Percentiles rank a stretch among this genome's conserved stretches.
These are phyloP conservation scores for Phytophthora sansomeana DNA, from an alignment of 352 stramenopile genomes.

Conservation along the genomic window DNA sequence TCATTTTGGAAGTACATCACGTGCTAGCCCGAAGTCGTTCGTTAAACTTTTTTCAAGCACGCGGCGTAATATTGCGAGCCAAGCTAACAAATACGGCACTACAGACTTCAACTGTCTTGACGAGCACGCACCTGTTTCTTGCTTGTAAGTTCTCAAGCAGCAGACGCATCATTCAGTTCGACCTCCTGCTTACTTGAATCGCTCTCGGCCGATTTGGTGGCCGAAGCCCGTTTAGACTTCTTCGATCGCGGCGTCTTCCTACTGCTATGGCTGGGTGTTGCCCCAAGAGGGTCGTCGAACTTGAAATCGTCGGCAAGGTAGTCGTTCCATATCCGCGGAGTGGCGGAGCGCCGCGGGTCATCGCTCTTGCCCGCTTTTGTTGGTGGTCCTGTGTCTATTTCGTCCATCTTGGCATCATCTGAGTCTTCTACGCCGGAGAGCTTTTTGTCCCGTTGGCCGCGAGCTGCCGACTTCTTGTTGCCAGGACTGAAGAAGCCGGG, in stretches of 20 bases:
- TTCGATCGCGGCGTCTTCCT: slow-evolving; percentile 29
- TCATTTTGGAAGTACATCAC: slow-evolving; percentile 24
- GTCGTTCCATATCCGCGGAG: slow-evolving; percentile 73
- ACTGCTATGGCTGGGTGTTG: slow-evolving; percentile 25
- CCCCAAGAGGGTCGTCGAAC: slow-evolving; percentile 47
- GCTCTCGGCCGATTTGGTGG: slow-evolving; percentile 1
- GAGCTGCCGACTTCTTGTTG: slow-evolving; percentile 36
- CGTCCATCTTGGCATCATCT: slow-evolving; percentile 28
- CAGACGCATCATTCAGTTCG: slow-evolving; percentile 39
- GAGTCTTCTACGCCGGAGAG: slow-evolving; percentile 13
- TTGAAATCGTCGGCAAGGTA: slow-evolving; percentile 81
- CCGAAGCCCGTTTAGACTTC: not conserved
- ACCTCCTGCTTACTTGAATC: slow-evolving; percentile 23
- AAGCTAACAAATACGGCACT: slow-evolving; percentile 9
- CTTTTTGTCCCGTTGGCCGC: slow-evolving; percentile 33
- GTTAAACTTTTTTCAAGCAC: slow-evolving; percentile 1
- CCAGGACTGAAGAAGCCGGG: slow-evolving; percentile 40
- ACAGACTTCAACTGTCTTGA: slow-evolving; percentile 7
- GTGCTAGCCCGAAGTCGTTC: slow-evolving; percentile 9
- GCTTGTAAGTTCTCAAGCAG: slow-evolving; percentile 24
- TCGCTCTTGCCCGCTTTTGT: slow-evolving; percentile 12
- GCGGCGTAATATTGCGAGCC: slow-evolving; percentile 19
- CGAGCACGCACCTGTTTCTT: slow-evolving; percentile 20
- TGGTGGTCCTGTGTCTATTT: slow-evolving; percentile 25
- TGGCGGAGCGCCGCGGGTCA: slow-evolving; percentile 31